Conservation (phyloP, 805 yeast genomes). For the Helenozyma baotianmanensis region DNA sequence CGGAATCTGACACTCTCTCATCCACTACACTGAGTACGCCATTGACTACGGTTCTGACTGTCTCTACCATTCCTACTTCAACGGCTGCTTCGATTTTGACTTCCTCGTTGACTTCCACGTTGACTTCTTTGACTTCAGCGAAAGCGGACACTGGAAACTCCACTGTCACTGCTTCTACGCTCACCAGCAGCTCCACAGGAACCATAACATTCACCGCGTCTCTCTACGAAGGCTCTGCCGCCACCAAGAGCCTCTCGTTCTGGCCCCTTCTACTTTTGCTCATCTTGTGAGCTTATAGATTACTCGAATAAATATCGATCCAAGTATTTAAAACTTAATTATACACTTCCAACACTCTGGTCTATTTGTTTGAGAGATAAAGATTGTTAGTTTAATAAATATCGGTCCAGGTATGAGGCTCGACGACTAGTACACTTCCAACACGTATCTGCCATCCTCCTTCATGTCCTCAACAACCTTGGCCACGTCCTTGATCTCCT, state of each 20-base stretch:
- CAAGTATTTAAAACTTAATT: too few relatives aligned
- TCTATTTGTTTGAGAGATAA: background rate
- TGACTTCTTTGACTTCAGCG: too few relatives aligned
- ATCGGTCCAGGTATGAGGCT: too few relatives aligned
- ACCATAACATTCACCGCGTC: background rate
- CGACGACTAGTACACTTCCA: constrained; percentile 74
- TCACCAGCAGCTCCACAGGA: background rate
- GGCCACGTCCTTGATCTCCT: constrained; percentile 60
- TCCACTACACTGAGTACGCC: too few relatives aligned
- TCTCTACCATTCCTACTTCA: too few relatives aligned
- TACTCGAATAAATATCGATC: constrained; percentile 1
- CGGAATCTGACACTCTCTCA: too few relatives aligned
- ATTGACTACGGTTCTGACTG: too few relatives aligned
- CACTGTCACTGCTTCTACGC: too few relatives aligned
- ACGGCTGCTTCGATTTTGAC: too few relatives aligned
- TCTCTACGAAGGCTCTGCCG: background rate
- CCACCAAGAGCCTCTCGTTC: background rate
- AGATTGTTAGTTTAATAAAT: background rate
- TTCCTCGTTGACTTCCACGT: too few relatives aligned
- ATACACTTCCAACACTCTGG: constrained; percentile 76
- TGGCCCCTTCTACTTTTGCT: background rate
- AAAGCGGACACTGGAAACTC: too few relatives aligned
- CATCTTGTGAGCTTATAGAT: too few relatives aligned
- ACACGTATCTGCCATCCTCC: constrained; percentile 85
- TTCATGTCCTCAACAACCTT: constrained; percentile 88